These are phyloP conservation scores for Corymbia maculata DNA, from an alignment of 345 rosid genomes.

Conservation along the genomic window DNA sequence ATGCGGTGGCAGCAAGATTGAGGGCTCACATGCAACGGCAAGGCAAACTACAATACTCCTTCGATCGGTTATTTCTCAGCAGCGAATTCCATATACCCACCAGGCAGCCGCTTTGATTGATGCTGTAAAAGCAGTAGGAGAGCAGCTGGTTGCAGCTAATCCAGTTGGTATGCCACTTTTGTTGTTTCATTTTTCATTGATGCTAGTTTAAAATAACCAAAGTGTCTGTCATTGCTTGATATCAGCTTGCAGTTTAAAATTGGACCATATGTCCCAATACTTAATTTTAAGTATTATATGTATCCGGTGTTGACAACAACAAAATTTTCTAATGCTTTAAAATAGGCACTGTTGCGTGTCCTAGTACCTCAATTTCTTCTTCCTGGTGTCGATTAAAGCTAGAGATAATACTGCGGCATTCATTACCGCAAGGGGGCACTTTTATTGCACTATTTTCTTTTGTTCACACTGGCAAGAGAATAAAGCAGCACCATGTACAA, in stretches of 20 bases:
- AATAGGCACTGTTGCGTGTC: neutral
- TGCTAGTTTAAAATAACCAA: neutral
- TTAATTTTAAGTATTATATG: neutral
- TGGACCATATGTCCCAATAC: neutral
- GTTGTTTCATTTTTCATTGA: neutral
- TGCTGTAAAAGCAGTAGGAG: conserved; percentile 75
- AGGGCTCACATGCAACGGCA: conserved; percentile 94
- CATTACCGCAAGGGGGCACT: neutral
- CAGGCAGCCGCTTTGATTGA: conserved; percentile 83
- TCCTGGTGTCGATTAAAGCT: neutral
- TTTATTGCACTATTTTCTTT: neutral
- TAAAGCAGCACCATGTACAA: neutral
- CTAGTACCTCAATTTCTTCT: neutral
- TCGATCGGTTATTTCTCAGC: conserved; percentile 85
- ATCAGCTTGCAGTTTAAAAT: neutral
- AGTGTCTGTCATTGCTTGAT: neutral
- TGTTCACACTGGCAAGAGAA: neutral
- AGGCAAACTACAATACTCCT: conserved; percentile 76
- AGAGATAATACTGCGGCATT: neutral
- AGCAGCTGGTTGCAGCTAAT: conserved; percentile 76
- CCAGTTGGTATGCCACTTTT: conserved; percentile 58
- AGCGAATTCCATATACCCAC: conserved; percentile 66
- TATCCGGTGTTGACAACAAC: neutral
- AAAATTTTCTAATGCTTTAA: neutral
- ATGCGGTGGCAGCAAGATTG: conserved; percentile 54